Evolutionary conservation across 371 early-diverging fungal genomes (phyloP).

Genomic region (Rhizopus stolonifer): DNA sequence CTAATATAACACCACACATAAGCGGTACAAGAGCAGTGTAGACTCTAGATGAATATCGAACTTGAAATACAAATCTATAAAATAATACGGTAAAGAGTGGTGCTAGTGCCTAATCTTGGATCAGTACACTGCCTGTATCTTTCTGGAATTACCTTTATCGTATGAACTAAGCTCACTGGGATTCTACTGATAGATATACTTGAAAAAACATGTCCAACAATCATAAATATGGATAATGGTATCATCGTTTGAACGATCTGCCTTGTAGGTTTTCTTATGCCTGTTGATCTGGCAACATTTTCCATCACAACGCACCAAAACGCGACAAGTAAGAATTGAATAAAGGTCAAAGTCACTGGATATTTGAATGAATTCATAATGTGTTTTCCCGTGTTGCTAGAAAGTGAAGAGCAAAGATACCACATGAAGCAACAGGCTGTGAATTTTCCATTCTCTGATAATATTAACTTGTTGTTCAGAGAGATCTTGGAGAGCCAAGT

Average conservation of each 20-base stretch:
- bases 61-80: slow-evolving; percentile 67
- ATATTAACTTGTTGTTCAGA: not conserved
- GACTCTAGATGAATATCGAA: slow-evolving; percentile 65
- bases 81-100: slow-evolving; percentile 86
- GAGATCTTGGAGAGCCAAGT: not conserved
- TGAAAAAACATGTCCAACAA: slow-evolving; percentile 83
- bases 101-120: slow-evolving; percentile 68
- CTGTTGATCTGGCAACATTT: slow-evolving; percentile 31
- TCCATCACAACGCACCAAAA: slow-evolving; percentile 48
- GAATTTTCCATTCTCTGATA: slow-evolving; percentile 43
- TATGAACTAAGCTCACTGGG: slow-evolving; percentile 85
- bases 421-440: slow-evolving; percentile 63
- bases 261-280: slow-evolving; percentile 53
- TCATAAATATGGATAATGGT: slow-evolving; percentile 76
- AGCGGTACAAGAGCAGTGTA: slow-evolving; percentile 78
- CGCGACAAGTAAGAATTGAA: slow-evolving; percentile 78
- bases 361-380: slow-evolving; percentile 70
- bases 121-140: too few relatives aligned
- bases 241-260: slow-evolving; percentile 61
- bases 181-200: slow-evolving; percentile 74
- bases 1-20: slow-evolving; percentile 79
- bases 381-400: slow-evolving; percentile 81
- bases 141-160: slow-evolving; percentile 72
- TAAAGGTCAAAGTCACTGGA: slow-evolving; percentile 79
- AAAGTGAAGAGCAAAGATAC: slow-evolving; percentile 78